Conservation (phyloP, 768 basidiomycete species). For the Dioszegia hungarica region DNA sequence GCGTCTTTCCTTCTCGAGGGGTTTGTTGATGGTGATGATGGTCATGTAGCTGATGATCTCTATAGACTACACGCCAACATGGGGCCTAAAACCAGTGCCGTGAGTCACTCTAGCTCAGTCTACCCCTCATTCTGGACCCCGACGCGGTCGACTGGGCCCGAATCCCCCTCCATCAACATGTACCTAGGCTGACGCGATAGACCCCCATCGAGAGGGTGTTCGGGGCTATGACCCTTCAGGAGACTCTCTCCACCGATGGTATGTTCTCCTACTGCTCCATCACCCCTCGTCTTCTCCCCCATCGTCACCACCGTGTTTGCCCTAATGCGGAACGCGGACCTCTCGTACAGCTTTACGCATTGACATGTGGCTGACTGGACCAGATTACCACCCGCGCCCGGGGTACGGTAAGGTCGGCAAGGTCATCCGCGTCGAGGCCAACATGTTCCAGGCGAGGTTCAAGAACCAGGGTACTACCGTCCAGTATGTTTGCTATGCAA, state of each 20-base stretch:
- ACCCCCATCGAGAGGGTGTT: conserved; percentile 9
- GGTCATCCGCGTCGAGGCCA: conserved; percentile 29
- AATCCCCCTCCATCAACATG: too few species aligned
- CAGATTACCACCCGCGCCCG: conserved; percentile 17
- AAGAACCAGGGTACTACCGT: conserved; percentile 26
- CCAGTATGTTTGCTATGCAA: conserved; percentile 11
- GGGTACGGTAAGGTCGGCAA: conserved; percentile 35
- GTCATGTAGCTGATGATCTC: too few species aligned
- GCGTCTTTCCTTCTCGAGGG: too few species aligned
- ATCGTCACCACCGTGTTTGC: too few species aligned
- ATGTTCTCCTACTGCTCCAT: not conserved
- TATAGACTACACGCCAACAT: not conserved
- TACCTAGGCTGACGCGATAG: not conserved
- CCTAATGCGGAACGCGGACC: too few species aligned
- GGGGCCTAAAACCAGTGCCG: conserved; percentile 7
- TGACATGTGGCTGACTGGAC: conserved; percentile 1
- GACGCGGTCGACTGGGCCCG: too few species aligned
- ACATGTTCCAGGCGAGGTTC: conserved; percentile 41
- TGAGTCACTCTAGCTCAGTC: not conserved
- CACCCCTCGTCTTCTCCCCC: not conserved
- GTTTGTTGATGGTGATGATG: not conserved
- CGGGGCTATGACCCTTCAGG: conserved; percentile 7
- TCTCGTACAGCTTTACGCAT: not conserved
- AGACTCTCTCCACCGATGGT: conserved; percentile 11
- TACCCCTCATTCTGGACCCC: too few species aligned